Evolutionary conservation across 1,284 basidiomycete genomes (phyloP).

Genomic region (Phylloboletellus chloephorus): DNA sequence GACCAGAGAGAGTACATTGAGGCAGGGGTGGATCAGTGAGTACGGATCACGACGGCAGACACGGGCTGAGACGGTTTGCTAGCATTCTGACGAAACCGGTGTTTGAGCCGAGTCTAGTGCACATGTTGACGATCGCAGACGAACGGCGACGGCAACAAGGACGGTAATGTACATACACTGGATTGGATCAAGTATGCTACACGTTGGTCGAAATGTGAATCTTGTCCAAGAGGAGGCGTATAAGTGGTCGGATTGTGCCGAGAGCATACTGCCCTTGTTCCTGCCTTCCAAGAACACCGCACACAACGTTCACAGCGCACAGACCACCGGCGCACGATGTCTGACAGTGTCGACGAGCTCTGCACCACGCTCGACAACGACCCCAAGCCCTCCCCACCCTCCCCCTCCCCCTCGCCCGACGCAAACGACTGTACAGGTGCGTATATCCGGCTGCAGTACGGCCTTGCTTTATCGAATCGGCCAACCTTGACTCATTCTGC

Average conservation of each 20-base stretch:
- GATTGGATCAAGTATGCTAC: no score
- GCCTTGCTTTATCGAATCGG: slow-evolving; percentile 27
- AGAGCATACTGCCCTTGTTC: slow-evolving; percentile 28
- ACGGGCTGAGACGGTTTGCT: slow-evolving; percentile 11
- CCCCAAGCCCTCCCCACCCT: slow-evolving; percentile 24
- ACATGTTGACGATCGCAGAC: slow-evolving; percentile 49
- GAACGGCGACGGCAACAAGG: slow-evolving; percentile 37
- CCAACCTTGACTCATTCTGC: slow-evolving; percentile 22
- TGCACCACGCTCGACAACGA: slow-evolving; percentile 9
- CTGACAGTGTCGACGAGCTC: slow-evolving; percentile 22
- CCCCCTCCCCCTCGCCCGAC: slow-evolving; percentile 30
- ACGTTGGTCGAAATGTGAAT: slow-evolving; percentile 9
- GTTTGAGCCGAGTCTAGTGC: slow-evolving; percentile 51
- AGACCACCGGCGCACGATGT: slow-evolving; percentile 31
- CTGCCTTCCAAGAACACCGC: slow-evolving; percentile 22
- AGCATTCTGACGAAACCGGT: slow-evolving; percentile 68
- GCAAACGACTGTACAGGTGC: slow-evolving; percentile 28
- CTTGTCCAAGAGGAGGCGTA: slow-evolving; percentile 4
- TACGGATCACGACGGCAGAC: slow-evolving; percentile 11
- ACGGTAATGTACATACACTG: not conserved
- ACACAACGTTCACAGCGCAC: slow-evolving; percentile 27
- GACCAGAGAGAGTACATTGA: slow-evolving; percentile 73
- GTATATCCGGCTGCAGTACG: slow-evolving; percentile 26
- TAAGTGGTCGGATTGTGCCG: slow-evolving; percentile 33
- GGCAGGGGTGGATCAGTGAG: slow-evolving; percentile 73